phyloP scores from a whole-genome alignment of 305 asterid species.

The Plantago rigida region DNA sequence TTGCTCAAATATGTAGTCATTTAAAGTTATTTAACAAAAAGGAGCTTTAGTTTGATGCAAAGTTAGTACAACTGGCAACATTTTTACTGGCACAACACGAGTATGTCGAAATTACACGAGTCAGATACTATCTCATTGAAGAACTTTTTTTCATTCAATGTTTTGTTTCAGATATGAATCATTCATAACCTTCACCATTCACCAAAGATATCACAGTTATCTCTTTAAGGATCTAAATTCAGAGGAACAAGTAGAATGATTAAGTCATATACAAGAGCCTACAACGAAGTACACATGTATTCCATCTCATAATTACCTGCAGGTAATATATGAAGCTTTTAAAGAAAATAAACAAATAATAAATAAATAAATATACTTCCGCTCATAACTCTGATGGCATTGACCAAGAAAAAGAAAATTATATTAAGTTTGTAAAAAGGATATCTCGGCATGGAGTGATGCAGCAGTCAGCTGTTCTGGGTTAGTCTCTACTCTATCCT shows the following conservation, averaged over 20 bases:
- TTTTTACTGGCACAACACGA: not conserved
- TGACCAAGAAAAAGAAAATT: not conserved
- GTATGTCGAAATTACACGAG: not conserved
- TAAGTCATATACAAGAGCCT: not conserved
- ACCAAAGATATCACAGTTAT: no score
- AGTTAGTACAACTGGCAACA: not conserved
- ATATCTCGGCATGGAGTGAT: conserved; percentile 92
- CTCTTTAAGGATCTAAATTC: not conserved
- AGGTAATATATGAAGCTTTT: not conserved
- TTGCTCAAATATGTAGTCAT: no score
- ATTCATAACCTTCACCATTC: no score
- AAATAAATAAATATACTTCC: not conserved
- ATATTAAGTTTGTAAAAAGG: conserved; percentile 35
- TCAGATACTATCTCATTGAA: not conserved
- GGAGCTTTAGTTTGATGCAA: not conserved
- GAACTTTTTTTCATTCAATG: no score
- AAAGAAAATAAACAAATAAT: not conserved
- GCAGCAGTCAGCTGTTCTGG: conserved; percentile 99
- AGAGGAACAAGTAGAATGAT: not conserved
- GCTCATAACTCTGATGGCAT: conserved; percentile 11
- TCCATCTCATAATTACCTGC: not conserved
- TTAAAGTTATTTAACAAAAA: not conserved
- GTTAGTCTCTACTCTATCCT: conserved; percentile 96
- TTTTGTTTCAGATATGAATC: no score
- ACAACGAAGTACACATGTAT: not conserved